These are phyloP conservation scores for Calonectria hongkongensis DNA, from an alignment of 2,329 filamentous ascomycete species.

Conservation along the genomic window DNA sequence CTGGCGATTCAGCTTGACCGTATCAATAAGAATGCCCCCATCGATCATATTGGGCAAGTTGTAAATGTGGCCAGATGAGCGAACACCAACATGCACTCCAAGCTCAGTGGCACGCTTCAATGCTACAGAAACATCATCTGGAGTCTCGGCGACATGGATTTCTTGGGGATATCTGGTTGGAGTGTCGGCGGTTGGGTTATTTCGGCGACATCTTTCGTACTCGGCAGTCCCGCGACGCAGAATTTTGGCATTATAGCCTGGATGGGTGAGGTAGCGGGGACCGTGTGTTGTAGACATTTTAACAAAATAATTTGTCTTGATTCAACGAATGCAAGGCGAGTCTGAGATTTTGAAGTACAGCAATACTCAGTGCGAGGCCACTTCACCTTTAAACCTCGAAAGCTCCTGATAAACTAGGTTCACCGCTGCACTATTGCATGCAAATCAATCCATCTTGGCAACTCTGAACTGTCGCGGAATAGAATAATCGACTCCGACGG, in stretches of 20 bases:
- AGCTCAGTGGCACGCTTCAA: slow-evolving; percentile 34
- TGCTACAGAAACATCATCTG: slow-evolving; percentile 19
- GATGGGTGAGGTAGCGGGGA: slow-evolving; percentile 30
- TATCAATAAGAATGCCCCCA: slow-evolving; percentile 39
- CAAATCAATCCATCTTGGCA: not conserved
- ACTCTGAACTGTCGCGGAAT: not conserved
- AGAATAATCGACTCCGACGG: not conserved
- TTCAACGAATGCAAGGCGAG: not conserved
- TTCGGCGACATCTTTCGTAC: slow-evolving; percentile 39
- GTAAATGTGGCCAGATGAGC: slow-evolving; percentile 37
- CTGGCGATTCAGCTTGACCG: slow-evolving; percentile 33
- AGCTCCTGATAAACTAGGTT: not conserved
- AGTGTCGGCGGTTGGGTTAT: slow-evolving; percentile 37
- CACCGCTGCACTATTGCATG: not conserved
- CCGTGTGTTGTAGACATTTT: slow-evolving; percentile 26
- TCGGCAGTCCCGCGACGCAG: slow-evolving; percentile 33
- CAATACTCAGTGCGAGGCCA: not conserved
- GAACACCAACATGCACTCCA: slow-evolving; percentile 37
- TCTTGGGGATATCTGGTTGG: slow-evolving; percentile 34
- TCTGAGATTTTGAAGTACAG: not conserved
- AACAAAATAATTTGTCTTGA: not conserved
- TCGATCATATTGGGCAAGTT: slow-evolving; percentile 39
- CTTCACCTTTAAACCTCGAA: not conserved
- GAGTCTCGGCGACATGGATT: slow-evolving; percentile 34
- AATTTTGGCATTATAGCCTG: slow-evolving; percentile 32